Conservation (phyloP, 208 protist species). For the Herpetomonas tarakana region DNA sequence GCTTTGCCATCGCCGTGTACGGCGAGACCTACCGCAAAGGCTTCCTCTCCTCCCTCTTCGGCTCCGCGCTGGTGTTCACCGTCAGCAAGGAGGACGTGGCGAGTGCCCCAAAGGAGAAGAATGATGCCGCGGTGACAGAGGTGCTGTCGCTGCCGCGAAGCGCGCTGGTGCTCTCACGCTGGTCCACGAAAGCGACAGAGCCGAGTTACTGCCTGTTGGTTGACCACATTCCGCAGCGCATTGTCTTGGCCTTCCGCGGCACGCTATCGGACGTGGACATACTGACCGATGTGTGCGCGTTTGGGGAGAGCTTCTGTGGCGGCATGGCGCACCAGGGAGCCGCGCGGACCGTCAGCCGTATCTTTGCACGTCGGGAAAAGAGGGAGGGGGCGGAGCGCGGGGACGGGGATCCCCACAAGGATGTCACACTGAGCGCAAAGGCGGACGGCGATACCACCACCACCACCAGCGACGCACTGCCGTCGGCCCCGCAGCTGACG, state of each 20-base stretch:
- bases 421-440: background rate
- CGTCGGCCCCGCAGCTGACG: background rate
- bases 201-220: conserved; percentile 54
- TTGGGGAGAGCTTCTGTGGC: conserved; percentile 41
- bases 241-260: conserved; percentile 65
- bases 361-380: conserved; percentile 47
- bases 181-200: conserved; percentile 33
- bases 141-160: conserved; percentile 42
- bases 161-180: conserved; percentile 38
- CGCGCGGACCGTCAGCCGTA: conserved; percentile 29
- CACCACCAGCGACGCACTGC: background rate
- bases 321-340: conserved; percentile 51
- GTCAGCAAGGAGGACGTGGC: conserved; percentile 14
- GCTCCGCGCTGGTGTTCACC: conserved; percentile 32
- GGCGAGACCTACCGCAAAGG: conserved; percentile 46
- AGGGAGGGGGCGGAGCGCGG: background rate
- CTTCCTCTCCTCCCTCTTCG: conserved; percentile 31
- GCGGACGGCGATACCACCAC: background rate
- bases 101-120: conserved; percentile 23
- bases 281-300: conserved; percentile 52
- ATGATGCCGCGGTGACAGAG: conserved; percentile 44
- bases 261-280: conserved; percentile 56
- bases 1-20: conserved; percentile 64
- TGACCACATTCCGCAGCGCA: conserved; percentile 36
- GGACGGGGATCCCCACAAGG: background rate